A percentile compares a stretch with the other conserved stretches of the same genome.
Conservation (phyloP, 371 early-diverging fungal species). For the Apophysomyces sp. region DNA sequence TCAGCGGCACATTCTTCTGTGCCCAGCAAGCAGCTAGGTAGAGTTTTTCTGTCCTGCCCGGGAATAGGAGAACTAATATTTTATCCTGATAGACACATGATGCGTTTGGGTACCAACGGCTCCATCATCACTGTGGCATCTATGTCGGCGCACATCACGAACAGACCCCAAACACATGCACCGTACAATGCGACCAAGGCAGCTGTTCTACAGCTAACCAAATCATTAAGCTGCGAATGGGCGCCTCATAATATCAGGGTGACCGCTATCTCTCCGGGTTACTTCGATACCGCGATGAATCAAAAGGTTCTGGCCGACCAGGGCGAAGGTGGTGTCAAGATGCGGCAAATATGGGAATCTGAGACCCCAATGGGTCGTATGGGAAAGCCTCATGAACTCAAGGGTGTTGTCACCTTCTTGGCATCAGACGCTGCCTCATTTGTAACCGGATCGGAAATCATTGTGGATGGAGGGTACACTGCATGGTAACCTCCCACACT, state of each 20-base stretch:
- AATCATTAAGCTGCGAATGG: constrained; percentile 45
- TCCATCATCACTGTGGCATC: constrained; percentile 45
- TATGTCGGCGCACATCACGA: constrained; percentile 43
- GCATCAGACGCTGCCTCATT: constrained; percentile 36
- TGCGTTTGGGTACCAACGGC: constrained; percentile 21
- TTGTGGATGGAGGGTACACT: constrained; percentile 43
- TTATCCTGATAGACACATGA: constrained; percentile 29
- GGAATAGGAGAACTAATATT: too few relatives aligned
- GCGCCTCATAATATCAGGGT: constrained; percentile 48
- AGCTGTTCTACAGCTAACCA: constrained; percentile 40
- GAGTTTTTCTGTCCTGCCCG: neutral
- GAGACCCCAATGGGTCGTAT: constrained; percentile 32
- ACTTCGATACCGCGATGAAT: constrained; percentile 43
- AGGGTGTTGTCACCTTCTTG: constrained; percentile 35
- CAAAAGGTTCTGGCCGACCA: constrained; percentile 25
- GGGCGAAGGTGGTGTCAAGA: constrained; percentile 26
- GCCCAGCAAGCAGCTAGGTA: constrained; percentile 41
- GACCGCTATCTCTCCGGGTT: constrained; percentile 37
- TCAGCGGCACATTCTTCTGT: constrained; percentile 32
- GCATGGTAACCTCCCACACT: constrained; percentile 19
- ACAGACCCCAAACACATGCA: constrained; percentile 36
- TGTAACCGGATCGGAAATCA: constrained; percentile 40
- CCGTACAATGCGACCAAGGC: constrained; percentile 50
- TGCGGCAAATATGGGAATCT: constrained; percentile 32
- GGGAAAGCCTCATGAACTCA: constrained; percentile 39